Base-by-base conservation (phyloP, 1,284 basidiomycete genomes). In the Spongiforma sp. region DNA sequence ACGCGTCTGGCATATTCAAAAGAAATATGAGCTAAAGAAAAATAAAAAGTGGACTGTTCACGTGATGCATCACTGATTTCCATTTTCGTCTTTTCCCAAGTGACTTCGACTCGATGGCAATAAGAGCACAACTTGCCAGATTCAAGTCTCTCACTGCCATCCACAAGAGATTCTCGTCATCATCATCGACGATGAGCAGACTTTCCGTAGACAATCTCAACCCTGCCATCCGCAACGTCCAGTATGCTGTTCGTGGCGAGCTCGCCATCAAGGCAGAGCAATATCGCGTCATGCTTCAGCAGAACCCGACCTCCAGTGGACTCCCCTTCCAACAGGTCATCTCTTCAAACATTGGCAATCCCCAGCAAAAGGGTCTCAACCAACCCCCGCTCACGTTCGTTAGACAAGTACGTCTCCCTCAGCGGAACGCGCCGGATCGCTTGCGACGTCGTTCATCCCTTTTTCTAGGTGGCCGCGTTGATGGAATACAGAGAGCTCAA, bases 181-280 rank as follows among this genome's bases (percentile, higher is more conserved):
- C 67, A 24, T 17, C 60, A 36, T 68, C 62, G 67, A 69, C 60
- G 3, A 85, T 93, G 90, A 84, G 82, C 67, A 80, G 81, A 36
- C 84, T 93, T 69, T 85, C 88, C 50, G 67, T 84, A 65, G 82
- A 87, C 67, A 81, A 84, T 52, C 85, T 94, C 80, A 99, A 99
- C 81, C 94, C 93, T 3, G 84, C 91, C 65, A 86, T 98, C 61
- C 84, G 89, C 73, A 89, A 94, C 59, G 97, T 98, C 64, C 89
- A 98, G 79, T 99, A 99, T 77, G 97, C 97, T 65, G 98, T 99
- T 36, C 93, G 97, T 64, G 97, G 98, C 62, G 96, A 97, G 80
- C 90, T 99, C 69, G 96, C 97, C 19, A 93, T 96, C 82, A 94
- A 92, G 76, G 96, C 97, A 4, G 96, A 98, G 80, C 83, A 90